These are phyloP conservation scores for Ophiocordyceps camponoti-saundersi DNA, from an alignment of 2,329 filamentous ascomycete species.

Conservation along the genomic window DNA sequence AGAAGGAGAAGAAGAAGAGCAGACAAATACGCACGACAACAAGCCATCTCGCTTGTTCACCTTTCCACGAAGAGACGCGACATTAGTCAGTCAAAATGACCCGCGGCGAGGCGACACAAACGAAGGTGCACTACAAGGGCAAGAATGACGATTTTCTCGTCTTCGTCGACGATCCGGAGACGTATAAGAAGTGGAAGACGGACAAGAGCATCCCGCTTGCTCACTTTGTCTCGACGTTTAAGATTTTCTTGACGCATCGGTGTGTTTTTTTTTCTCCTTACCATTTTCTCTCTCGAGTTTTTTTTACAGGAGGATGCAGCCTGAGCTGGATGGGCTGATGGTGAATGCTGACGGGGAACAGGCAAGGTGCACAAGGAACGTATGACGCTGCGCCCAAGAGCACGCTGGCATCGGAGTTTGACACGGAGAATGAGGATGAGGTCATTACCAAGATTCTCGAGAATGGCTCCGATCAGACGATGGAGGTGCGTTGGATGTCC, in stretches of 20 bases:
- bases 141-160: conserved; percentile 38
- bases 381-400: conserved; percentile 60
- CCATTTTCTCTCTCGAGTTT: not conserved
- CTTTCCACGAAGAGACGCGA: no score
- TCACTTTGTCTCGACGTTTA: conserved; percentile 74
- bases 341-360: conserved; percentile 18
- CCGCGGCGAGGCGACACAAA: conserved; percentile 51
- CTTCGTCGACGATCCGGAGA: conserved; percentile 41
- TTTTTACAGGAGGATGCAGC: not conserved
- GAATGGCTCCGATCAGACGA: conserved; percentile 51
- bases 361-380: conserved; percentile 72
- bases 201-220: conserved; percentile 67
- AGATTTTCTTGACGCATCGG: conserved; percentile 83
- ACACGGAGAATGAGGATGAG: conserved; percentile 62
- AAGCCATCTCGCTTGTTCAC: not conserved
- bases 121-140: conserved; percentile 81
- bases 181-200: conserved; percentile 63
- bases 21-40: not conserved
- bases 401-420: conserved; percentile 72
- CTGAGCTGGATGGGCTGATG: not conserved
- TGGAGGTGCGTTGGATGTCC: conserved; percentile 29
- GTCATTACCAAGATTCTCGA: conserved; percentile 69
- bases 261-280: conserved; percentile 27
- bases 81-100: conserved; percentile 40
- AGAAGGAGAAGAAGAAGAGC: no score